These are phyloP conservation scores for Acrasis kona DNA, from an alignment of 78 protist genomes.

Conservation along the genomic window DNA sequence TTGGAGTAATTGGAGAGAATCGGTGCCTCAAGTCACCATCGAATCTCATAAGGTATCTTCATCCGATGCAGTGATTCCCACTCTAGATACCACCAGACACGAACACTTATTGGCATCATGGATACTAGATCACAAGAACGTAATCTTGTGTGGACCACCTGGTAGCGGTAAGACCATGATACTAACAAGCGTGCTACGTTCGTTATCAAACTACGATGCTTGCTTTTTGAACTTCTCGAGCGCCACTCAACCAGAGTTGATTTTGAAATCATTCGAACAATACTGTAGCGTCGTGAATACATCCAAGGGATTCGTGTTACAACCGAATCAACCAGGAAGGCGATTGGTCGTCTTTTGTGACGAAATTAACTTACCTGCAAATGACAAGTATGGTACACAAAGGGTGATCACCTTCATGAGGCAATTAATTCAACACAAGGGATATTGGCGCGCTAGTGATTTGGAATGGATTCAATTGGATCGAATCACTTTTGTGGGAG, in stretches of 20 bases:
- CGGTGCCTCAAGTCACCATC: constrained; percentile 62
- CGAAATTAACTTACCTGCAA: constrained; percentile 90
- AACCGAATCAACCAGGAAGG: constrained; percentile 28
- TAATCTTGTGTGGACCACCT: constrained; percentile 96
- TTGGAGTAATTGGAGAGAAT: constrained; percentile 72
- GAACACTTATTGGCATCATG: constrained; percentile 74
- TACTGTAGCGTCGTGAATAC: constrained; percentile 41
- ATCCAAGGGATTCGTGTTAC: constrained; percentile 14
- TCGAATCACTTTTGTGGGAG: constrained; percentile 79
- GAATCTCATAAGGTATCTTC: constrained; percentile 44
- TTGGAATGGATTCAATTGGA: constrained; percentile 69
- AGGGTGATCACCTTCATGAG: constrained; percentile 87
- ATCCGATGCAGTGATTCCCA: constrained; percentile 86
- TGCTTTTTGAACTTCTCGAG: constrained; percentile 81
- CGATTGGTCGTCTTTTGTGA: constrained; percentile 93
- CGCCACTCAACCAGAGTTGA: constrained; percentile 74
- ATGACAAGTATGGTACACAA: constrained; percentile 94
- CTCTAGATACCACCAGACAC: constrained; percentile 95
- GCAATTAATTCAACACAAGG: constrained; percentile 87
- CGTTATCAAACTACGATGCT: constrained; percentile 69
- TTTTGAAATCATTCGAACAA: constrained; percentile 70
- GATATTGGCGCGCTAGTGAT: constrained; percentile 76
- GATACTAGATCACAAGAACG: constrained; percentile 74
- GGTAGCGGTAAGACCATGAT: constrained; percentile 97
- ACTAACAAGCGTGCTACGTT: constrained; percentile 54